Evolutionary conservation across 306 rosid species (phyloP), one percentile per base, ranked within the genome.

Genomic region (Vigna radiata): DNA sequence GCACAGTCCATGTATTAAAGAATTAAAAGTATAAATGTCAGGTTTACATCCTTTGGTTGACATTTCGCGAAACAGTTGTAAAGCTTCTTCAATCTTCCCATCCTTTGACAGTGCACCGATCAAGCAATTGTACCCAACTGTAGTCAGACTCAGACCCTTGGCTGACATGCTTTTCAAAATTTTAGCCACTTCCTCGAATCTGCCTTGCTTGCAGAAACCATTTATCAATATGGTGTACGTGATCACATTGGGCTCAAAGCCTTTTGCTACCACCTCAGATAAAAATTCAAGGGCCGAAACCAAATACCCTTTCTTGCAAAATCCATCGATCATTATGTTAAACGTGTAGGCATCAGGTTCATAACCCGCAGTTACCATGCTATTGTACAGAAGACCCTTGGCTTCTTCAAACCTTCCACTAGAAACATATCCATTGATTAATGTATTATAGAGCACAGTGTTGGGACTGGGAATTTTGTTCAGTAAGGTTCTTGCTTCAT

Each of bases 1-100:
- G 87, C 96, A 92, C 17, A 94, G 84, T 67, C 96, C 98, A 80
- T 73, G 68, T 79, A 94, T 92, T 72, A 94, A 73, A 59, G 98
- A 88, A 83, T 90, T 94, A 72, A 84, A 90, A 39, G 97, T 90
- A 83, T 84, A 89, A 65, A 84, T 72, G 77, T 94, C 97, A 1
- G 95, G 96, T 87, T 90, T 92, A 84, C 96, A 90, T 81, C 96
- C 96, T 74, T 87, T 84, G 76, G 77, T 80, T 25, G 89, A 61
- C 91, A 94, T 91, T 82, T 89, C 93, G 53, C 70, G 58, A 72
- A 86, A 75, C 88, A 90, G 61, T 33, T 82, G 78, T 59, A 85
- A 67, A 65, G 98, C 97, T 70, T 84, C 89, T 61, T 85, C 77
- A 70, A 90, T 84, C 79, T 85, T 87, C 64, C 86, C 88, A 43